Conservation (phyloP, 202 grass and related monocot species). For the Schoenoplectus tabernaemontani region DNA sequence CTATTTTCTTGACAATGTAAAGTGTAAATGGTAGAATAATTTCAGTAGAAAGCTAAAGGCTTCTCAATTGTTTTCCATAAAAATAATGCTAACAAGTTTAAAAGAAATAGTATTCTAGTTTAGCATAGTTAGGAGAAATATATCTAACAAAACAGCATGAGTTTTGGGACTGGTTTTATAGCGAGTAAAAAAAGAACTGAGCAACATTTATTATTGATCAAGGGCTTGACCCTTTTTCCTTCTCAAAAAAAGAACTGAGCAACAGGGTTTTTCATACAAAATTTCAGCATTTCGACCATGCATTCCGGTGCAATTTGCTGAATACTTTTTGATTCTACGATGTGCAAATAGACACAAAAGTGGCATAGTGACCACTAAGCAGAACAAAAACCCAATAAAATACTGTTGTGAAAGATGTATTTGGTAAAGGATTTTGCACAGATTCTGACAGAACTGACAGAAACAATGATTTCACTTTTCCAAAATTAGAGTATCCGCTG, state of each 20-base stretch:
- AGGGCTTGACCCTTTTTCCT: too few relatives aligned
- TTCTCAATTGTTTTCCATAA: not conserved
- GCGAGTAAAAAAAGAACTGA: not conserved
- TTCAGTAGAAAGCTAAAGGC: not conserved
- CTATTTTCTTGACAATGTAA: too few relatives aligned
- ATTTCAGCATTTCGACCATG: not conserved
- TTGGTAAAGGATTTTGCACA: not conserved
- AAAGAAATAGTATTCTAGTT: not conserved
- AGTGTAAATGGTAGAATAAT: not conserved
- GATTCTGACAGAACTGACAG: constrained; percentile 1
- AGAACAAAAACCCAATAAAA: constrained; percentile 1
- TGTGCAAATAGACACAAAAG: constrained; percentile 7
- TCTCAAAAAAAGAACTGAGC: too few relatives aligned
- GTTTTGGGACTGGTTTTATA: not conserved
- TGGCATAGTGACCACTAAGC: not conserved
- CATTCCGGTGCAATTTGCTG: not conserved
- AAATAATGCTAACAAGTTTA: not conserved
- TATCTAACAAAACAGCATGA: not conserved
- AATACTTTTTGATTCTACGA: not conserved
- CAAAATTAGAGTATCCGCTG: not conserved
- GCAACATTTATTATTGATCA: too few relatives aligned
- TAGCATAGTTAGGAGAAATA: not conserved
- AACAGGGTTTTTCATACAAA: not conserved
- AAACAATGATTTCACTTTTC: constrained; percentile 5
- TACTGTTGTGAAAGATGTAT: not conserved